A percentile compares a stretch with the other conserved stretches of the same genome.
Conservation (phyloP, 2,329 filamentous ascomycete species). For the Aspergillus caelatus region DNA sequence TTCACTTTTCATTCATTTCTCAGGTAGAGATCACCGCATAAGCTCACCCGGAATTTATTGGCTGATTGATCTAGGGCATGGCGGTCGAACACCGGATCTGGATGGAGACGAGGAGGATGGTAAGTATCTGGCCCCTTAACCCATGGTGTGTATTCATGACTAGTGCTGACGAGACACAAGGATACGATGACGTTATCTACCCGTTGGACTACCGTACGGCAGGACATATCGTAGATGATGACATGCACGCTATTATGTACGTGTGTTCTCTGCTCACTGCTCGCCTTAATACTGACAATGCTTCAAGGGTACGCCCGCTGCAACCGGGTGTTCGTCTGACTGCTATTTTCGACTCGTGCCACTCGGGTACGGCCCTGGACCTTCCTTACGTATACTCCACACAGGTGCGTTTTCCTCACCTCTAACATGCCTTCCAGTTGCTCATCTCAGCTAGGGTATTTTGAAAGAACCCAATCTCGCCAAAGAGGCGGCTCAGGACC, state of each 20-base stretch:
- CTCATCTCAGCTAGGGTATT: slow-evolving; percentile 45
- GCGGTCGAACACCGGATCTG: slow-evolving; percentile 71
- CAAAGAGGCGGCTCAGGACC: slow-evolving; percentile 66
- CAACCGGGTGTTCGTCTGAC: slow-evolving; percentile 79
- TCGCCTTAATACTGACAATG: not conserved
- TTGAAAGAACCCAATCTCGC: slow-evolving; percentile 70
- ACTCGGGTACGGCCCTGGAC: slow-evolving; percentile 68
- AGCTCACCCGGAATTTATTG: not conserved
- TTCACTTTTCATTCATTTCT: slow-evolving; percentile 96
- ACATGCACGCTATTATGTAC: slow-evolving; percentile 71
- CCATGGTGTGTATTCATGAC: not conserved
- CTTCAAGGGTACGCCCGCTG: slow-evolving; percentile 67
- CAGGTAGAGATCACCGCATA: slow-evolving; percentile 58
- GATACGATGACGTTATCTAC: slow-evolving; percentile 77
- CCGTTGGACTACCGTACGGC: slow-evolving; percentile 71
- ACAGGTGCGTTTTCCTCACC: slow-evolving; percentile 36
- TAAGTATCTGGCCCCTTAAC: slow-evolving; percentile 10
- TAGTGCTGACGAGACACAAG: slow-evolving; percentile 16
- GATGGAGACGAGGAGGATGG: slow-evolving; percentile 77
- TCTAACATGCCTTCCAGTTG: not conserved
- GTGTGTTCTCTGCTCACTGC: not conserved
- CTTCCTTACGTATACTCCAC: slow-evolving; percentile 71
- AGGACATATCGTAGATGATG: slow-evolving; percentile 76
- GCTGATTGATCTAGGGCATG: slow-evolving; percentile 60
- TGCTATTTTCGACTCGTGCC: slow-evolving; percentile 69